phyloP scores from a whole-genome alignment of 1,139 yeast species.

The Maudiozyma humilis region DNA sequence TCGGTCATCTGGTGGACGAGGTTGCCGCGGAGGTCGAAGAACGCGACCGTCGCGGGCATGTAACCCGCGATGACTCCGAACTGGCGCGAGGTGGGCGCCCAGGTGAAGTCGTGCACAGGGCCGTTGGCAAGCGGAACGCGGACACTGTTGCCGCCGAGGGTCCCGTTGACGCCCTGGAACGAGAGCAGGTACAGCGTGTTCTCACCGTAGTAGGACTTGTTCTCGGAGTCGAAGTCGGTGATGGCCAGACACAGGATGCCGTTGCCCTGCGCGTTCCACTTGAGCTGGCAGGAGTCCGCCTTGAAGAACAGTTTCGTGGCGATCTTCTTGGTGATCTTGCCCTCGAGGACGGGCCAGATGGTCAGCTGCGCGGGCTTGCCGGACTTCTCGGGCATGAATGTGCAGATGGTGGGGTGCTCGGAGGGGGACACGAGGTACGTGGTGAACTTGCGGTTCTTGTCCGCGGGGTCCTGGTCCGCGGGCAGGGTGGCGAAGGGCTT shows the following conservation, averaged over 20 bases:
- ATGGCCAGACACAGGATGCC: slow-evolving; percentile 89
- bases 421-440: slow-evolving; percentile 74
- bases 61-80: slow-evolving; percentile 95
- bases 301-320: slow-evolving; percentile 86
- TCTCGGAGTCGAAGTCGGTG: slow-evolving; percentile 91
- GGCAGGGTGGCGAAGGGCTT: slow-evolving; percentile 54
- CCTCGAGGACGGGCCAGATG: slow-evolving; percentile 58
- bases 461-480: slow-evolving; percentile 39
- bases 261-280: slow-evolving; percentile 93
- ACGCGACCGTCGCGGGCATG: slow-evolving; percentile 95
- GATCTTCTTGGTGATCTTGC: slow-evolving; percentile 69
- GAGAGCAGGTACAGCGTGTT: slow-evolving; percentile 74
- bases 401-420: slow-evolving; percentile 82
- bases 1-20: slow-evolving; percentile 75
- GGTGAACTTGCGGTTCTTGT: slow-evolving; percentile 36
- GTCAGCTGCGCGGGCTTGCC: slow-evolving; percentile 85
- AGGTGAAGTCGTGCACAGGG: slow-evolving; percentile 92
- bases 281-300: slow-evolving; percentile 86
- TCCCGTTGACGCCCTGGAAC: slow-evolving; percentile 44
- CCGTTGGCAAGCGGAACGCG: slow-evolving; percentile 84
- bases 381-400: slow-evolving; percentile 76
- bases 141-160: slow-evolving; percentile 87
- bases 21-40: slow-evolving; percentile 92
- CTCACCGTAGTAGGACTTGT: slow-evolving; percentile 94
- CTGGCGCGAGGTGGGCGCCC: slow-evolving; percentile 96